Percentiles rank a stretch among this genome's conserved stretches.
These are phyloP conservation scores for Parachaetomium inaequale DNA, from an alignment of 495 filamentous ascomycete genomes.

Conservation along the genomic window DNA sequence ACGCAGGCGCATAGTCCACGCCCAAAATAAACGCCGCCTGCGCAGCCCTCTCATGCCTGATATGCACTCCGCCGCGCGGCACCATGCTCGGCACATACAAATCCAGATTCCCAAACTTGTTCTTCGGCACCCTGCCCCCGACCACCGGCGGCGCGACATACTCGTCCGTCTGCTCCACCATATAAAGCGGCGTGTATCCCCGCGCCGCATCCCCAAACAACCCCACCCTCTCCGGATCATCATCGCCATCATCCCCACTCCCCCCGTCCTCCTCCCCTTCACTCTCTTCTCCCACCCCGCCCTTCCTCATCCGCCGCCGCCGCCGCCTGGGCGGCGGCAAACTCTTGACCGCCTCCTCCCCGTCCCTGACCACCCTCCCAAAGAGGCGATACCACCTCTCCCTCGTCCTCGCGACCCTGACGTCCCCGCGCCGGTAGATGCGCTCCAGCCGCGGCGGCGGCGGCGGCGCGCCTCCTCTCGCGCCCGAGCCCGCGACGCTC, in stretches of 20 bases:
- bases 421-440: conserved; percentile 77
- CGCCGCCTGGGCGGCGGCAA: conserved; percentile 33
- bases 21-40: conserved; percentile 72
- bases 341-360: conserved; percentile 74
- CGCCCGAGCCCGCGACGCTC: conserved; percentile 52
- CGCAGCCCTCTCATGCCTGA: conserved; percentile 57
- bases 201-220: conserved; percentile 34
- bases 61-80: conserved; percentile 71
- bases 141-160: conserved; percentile 75
- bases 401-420: conserved; percentile 66
- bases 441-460: conserved; percentile 41
- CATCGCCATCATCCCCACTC: conserved; percentile 37
- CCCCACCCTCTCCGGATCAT: conserved; percentile 33
- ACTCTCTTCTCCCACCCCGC: conserved; percentile 22
- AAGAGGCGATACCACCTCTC: conserved; percentile 85
- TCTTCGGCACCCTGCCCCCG: conserved; percentile 73
- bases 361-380: conserved; percentile 68
- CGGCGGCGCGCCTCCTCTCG: conserved; percentile 14
- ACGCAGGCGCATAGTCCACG: conserved; percentile 82
- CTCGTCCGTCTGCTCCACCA: conserved; percentile 66
- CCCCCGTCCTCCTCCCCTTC: conserved; percentile 35
- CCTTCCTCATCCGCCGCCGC: conserved; percentile 29
- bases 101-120: conserved; percentile 85
- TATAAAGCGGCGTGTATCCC: conserved; percentile 60
- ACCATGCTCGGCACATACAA: conserved; percentile 92